Evolutionary conservation across 176 grass and related monocot genomes (phyloP).

Genomic region (Triticum dicoccoides): DNA sequence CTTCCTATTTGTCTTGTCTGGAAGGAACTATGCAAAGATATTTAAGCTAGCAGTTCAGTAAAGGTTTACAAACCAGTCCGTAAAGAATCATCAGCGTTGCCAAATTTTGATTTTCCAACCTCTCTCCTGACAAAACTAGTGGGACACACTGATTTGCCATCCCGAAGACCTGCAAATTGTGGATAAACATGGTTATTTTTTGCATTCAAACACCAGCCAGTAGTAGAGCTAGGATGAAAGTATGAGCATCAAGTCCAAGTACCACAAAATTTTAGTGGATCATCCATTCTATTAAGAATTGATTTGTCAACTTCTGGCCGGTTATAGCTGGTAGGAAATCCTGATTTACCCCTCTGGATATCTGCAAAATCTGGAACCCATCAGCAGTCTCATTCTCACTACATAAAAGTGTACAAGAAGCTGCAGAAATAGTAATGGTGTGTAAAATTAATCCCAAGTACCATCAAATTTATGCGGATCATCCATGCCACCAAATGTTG

Average conservation of each 20-base stretch:
- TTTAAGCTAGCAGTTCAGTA: slow-evolving; percentile 6
- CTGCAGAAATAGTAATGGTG: neutral
- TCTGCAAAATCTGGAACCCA: slow-evolving; percentile 32
- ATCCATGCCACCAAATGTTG: slow-evolving; percentile 22
- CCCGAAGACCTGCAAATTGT: slow-evolving; percentile 25
- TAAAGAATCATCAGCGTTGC: slow-evolving; percentile 27
- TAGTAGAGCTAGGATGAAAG: neutral
- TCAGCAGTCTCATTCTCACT: slow-evolving; percentile 4
- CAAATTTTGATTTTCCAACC: slow-evolving; percentile 31
- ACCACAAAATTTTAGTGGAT: slow-evolving; percentile 30
- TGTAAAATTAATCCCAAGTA: slow-evolving; percentile 9
- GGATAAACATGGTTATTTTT: slow-evolving; percentile 2
- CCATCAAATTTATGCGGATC: slow-evolving; percentile 12
- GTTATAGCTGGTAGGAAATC: neutral
- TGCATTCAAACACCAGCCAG: slow-evolving; percentile 9
- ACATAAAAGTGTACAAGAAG: neutral
- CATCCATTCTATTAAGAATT: neutral
- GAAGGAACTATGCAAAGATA: slow-evolving; percentile 2
- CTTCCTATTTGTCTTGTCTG: slow-evolving; percentile 6
- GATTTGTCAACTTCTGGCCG: slow-evolving; percentile 18
- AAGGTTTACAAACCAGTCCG: slow-evolving; percentile 44
- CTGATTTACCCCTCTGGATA: slow-evolving; percentile 11
- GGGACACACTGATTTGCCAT: slow-evolving; percentile 16
- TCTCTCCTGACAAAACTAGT: slow-evolving; percentile 21
- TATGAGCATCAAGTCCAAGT: neutral